Percentiles rank a stretch among this genome's conserved stretches.
Evolutionary conservation across 1,139 yeast species (phyloP).

Genomic region (Debaryomyces subglobosus): DNA sequence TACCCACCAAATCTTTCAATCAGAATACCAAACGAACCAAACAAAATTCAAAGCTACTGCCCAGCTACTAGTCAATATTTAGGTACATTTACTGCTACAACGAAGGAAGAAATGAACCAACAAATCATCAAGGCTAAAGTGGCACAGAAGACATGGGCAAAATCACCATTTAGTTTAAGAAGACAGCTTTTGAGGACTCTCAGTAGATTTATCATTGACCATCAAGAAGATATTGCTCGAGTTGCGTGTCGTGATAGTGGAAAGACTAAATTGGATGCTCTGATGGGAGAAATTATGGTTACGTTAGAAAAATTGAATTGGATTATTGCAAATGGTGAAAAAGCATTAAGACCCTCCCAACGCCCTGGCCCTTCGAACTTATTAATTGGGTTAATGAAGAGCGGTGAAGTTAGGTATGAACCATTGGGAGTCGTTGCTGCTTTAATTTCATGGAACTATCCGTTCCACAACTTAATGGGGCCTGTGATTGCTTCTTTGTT

Average conservation of each 20-base stretch:
- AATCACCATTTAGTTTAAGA: conserved; percentile 61
- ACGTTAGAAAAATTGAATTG: conserved; percentile 90
- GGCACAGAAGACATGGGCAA: conserved; percentile 67
- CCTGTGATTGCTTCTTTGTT: conserved; percentile 87
- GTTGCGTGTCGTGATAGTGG: conserved; percentile 97
- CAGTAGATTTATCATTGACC: conserved; percentile 68
- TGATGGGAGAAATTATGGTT: conserved; percentile 93
- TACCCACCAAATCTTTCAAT: conserved; percentile 57
- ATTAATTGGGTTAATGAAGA: conserved; percentile 70
- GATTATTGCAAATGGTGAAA: conserved; percentile 83
- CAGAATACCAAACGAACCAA: conserved; percentile 59
- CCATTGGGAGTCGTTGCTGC: conserved; percentile 92
- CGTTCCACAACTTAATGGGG: conserved; percentile 89
- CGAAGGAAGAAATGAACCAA: conserved; percentile 68
- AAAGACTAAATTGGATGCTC: conserved; percentile 92
- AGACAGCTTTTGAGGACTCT: conserved; percentile 72
- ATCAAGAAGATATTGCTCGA: conserved; percentile 85
- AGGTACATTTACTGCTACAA: conserved; percentile 68
- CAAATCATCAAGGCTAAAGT: conserved; percentile 55
- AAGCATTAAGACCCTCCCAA: conserved; percentile 65
- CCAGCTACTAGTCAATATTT: conserved; percentile 94
- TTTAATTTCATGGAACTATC: conserved; percentile 94
- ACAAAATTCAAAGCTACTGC: conserved; percentile 78
- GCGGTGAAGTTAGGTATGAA: conserved; percentile 90
- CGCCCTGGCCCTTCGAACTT: conserved; percentile 88